Conservation (phyloP, 768 basidiomycete genomes). For the Podaxis carcinomalis region DNA sequence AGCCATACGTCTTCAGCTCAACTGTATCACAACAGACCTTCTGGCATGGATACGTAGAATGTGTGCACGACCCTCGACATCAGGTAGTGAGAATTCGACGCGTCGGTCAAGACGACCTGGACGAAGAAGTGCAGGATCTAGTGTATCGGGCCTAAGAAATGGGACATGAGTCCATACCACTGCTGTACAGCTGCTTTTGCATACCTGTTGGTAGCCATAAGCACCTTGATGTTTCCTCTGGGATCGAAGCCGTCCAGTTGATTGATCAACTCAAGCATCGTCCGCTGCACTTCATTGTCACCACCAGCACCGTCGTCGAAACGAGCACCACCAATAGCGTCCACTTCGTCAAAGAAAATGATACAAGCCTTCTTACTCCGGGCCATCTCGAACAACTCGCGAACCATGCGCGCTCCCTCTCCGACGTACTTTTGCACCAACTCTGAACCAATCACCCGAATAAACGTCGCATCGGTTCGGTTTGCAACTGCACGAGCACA, state of each 20-base stretch:
- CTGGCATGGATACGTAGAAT: slow-evolving; percentile 96
- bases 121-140: slow-evolving; percentile 93
- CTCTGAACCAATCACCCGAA: slow-evolving; percentile 98
- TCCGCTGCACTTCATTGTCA: slow-evolving; percentile 98
- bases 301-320: slow-evolving; percentile 99
- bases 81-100: slow-evolving; percentile 94
- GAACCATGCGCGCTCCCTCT: slow-evolving; percentile 97
- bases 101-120: slow-evolving; percentile 95
- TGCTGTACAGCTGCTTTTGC: slow-evolving; percentile 17
- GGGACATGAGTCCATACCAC: neutral
- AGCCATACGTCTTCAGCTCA: neutral
- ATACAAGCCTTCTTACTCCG: slow-evolving; percentile 98
- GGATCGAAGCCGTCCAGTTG: slow-evolving; percentile 99
- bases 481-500: slow-evolving; percentile 98
- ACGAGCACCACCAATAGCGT: slow-evolving; percentile 96
- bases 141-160: slow-evolving; percentile 79
- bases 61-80: slow-evolving; percentile 94
- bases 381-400: slow-evolving; percentile 99
- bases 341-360: slow-evolving; percentile 99
- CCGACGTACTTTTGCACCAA: slow-evolving; percentile 99
- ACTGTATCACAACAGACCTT: slow-evolving; percentile 48
- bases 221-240: slow-evolving; percentile 98
- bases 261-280: slow-evolving; percentile 99
- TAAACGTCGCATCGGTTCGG: slow-evolving; percentile 97
- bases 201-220: slow-evolving; percentile 98